phyloP scores from a whole-genome alignment of 495 filamentous ascomycete species.

The Margaritispora aquatica region DNA sequence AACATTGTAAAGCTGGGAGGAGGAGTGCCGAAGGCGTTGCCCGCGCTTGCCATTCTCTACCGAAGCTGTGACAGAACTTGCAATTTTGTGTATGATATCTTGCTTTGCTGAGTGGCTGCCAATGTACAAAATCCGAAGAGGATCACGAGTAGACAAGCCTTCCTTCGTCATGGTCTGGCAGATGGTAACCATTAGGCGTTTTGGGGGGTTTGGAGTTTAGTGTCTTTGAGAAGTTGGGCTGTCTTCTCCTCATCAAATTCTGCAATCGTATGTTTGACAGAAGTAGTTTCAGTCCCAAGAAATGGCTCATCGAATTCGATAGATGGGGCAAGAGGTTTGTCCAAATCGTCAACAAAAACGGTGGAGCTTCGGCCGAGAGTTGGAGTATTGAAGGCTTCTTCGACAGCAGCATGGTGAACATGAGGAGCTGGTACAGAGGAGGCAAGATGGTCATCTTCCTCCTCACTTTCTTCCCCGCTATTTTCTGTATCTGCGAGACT shows the following conservation, averaged over 20 bases:
- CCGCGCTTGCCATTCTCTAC: constrained; percentile 23
- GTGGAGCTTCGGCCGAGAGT: constrained; percentile 22
- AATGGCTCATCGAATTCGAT: constrained; percentile 60
- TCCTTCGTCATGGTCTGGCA: constrained; percentile 67
- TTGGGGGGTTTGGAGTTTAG: constrained; percentile 30
- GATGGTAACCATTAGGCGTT: constrained; percentile 48
- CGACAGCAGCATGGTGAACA: constrained; percentile 23
- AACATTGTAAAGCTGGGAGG: constrained; percentile 60
- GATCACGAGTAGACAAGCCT: constrained; percentile 54
- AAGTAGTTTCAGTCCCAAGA: constrained; percentile 45
- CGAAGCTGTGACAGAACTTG: constrained; percentile 50
- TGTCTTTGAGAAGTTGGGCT: constrained; percentile 35
- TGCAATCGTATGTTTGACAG: constrained; percentile 57
- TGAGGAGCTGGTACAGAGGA: constrained; percentile 16
- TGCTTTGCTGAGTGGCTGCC: constrained; percentile 57
- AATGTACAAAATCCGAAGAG: constrained; percentile 64
- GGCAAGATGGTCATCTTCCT: constrained; percentile 27
- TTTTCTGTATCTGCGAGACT: constrained; percentile 46
- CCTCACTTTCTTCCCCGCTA: constrained; percentile 34
- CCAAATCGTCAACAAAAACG: constrained; percentile 28
- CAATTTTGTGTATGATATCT: constrained; percentile 70
- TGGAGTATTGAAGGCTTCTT: constrained; percentile 25
- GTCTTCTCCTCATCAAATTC: constrained; percentile 49
- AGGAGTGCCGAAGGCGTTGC: constrained; percentile 20
- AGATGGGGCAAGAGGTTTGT: constrained; percentile 27